A percentile compares a stretch with the other conserved stretches of the same genome.
Evolutionary conservation across 345 rosid genomes (phyloP).

Genomic region (Mercurialis annua): DNA sequence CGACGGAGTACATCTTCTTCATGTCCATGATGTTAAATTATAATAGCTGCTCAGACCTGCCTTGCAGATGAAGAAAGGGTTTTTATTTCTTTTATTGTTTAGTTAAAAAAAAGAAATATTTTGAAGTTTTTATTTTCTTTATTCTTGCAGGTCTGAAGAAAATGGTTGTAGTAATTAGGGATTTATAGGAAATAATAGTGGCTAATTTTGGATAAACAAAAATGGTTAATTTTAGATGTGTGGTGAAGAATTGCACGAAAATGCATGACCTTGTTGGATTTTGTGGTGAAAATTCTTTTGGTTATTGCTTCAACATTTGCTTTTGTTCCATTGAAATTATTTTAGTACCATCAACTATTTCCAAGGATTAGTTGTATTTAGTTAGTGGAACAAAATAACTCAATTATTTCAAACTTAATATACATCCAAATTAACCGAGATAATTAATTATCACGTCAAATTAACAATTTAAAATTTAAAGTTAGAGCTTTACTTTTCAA

Average conservation of each 20-base stretch:
- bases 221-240: slow-evolving; percentile 18
- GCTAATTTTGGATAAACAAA: slow-evolving; percentile 22
- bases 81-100: neutral
- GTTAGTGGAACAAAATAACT: too few relatives aligned
- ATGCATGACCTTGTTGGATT: neutral
- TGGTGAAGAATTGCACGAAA: slow-evolving; percentile 6
- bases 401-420: too few relatives aligned
- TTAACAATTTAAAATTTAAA: too few relatives aligned
- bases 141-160: slow-evolving; percentile 29
- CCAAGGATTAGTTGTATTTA: too few relatives aligned
- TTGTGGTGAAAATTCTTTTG: neutral
- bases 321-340: too few relatives aligned
- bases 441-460: too few relatives aligned
- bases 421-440: too few relatives aligned
- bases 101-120: neutral
- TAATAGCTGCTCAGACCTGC: slow-evolving; percentile 12
- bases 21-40: slow-evolving; percentile 49
- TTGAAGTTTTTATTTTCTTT: slow-evolving; percentile 5
- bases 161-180: neutral
- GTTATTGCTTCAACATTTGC: too few relatives aligned
- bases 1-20: slow-evolving; percentile 63
- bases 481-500: too few relatives aligned
- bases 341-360: too few relatives aligned
- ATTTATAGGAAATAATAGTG: slow-evolving; percentile 19
- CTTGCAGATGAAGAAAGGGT: slow-evolving; percentile 18